Evolutionary conservation across 1,284 basidiomycete species (phyloP).

Genomic region (Cryptococcus deneoformans): DNA sequence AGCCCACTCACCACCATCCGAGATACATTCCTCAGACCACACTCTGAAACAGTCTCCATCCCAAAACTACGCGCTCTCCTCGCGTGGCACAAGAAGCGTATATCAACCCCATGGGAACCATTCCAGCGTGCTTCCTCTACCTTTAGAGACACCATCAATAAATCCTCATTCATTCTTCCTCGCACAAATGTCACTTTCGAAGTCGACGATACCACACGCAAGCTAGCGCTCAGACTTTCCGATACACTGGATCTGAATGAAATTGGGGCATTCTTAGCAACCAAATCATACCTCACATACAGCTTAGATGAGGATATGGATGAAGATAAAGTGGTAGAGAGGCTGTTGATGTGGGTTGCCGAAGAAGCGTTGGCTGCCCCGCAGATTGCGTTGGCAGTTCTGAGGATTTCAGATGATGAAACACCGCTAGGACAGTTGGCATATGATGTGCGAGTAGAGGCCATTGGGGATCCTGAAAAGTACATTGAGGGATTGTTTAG

Average conservation of each 20-base stretch:
- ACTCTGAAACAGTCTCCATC: conserved; percentile 15
- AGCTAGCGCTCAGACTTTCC: conserved; percentile 23
- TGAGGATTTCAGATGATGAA: conserved; percentile 15
- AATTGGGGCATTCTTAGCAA: conserved; percentile 23
- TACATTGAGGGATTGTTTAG: conserved; percentile 40
- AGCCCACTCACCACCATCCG: conserved; percentile 40
- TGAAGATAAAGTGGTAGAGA: conserved; percentile 27
- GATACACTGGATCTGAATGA: conserved; percentile 24
- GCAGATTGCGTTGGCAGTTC: conserved; percentile 28
- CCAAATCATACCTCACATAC: conserved; percentile 31
- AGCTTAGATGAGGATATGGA: conserved; percentile 25
- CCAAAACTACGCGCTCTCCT: conserved; percentile 28
- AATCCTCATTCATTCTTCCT: conserved; percentile 19
- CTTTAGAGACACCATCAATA: conserved; percentile 13
- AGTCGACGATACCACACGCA: conserved; percentile 20
- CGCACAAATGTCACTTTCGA: conserved; percentile 15
- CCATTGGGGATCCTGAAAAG: conserved; percentile 27
- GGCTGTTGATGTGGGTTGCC: conserved; percentile 32
- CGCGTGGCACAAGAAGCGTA: conserved; percentile 21
- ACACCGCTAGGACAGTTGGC: conserved; percentile 21
- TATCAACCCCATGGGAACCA: conserved; percentile 31
- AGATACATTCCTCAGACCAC: conserved; percentile 33
- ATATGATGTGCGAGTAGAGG: conserved; percentile 16
- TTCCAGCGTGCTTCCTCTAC: conserved; percentile 18
- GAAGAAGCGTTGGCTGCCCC: conserved; percentile 34